Evolutionary conservation across 345 rosid genomes (phyloP).

Genomic region (Cardamine chenopodiifolia): DNA sequence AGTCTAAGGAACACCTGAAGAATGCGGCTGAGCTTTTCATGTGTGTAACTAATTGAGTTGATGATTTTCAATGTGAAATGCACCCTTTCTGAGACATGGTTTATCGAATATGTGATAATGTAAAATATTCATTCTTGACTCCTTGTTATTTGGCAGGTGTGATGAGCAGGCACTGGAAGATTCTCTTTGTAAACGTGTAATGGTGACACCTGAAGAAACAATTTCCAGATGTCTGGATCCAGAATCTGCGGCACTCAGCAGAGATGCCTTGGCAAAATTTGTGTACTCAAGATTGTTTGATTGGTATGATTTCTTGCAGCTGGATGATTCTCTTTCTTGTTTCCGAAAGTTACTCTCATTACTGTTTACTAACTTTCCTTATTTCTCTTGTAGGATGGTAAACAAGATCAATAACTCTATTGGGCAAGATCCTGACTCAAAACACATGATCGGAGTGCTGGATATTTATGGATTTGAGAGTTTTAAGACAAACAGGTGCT

Average conservation of each 20-base stretch:
- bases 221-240: constrained; percentile 96
- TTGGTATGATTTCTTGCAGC: constrained; percentile 57
- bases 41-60: constrained; percentile 45
- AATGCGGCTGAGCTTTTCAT: constrained; percentile 87
- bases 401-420: constrained; percentile 84
- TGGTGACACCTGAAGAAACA: constrained; percentile 97
- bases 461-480: constrained; percentile 99
- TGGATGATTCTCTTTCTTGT: constrained; percentile 17
- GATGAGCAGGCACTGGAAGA: constrained; percentile 83
- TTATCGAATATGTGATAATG: not conserved
- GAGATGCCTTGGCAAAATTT: constrained; percentile 96
- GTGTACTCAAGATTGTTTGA: constrained; percentile 92
- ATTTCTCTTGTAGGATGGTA: constrained; percentile 68
- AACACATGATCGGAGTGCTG: constrained; percentile 83
- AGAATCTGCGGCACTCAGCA: constrained; percentile 71
- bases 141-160: constrained; percentile 61
- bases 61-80: constrained; percentile 24
- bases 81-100: not conserved
- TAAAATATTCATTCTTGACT: constrained; percentile 20
- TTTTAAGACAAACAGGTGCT: constrained; percentile 99
- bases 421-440: constrained; percentile 91
- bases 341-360: constrained; percentile 6
- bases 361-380: constrained; percentile 18
- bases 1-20: constrained; percentile 74
- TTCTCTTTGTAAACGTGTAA: constrained; percentile 91